These are phyloP conservation scores for Ophiostoma pallidulum DNA, from an alignment of 2,329 filamentous ascomycete genomes.

Conservation along the genomic window DNA sequence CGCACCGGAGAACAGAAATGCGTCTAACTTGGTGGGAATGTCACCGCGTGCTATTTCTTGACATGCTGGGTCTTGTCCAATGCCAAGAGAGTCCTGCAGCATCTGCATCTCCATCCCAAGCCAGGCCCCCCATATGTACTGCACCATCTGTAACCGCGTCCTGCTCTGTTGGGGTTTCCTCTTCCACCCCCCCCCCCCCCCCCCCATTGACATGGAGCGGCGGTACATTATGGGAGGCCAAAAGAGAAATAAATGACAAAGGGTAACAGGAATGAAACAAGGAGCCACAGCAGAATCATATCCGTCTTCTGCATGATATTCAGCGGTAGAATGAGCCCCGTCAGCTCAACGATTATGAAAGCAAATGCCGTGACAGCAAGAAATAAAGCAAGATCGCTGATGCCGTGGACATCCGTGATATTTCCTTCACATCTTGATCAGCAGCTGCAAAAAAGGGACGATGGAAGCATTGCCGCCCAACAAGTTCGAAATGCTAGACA, in stretches of 20 bases:
- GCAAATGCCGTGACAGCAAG: background rate
- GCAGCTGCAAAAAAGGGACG: slow-evolving; percentile 3
- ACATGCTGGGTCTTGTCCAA: too few relatives aligned
- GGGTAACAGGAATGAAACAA: slow-evolving; percentile 4
- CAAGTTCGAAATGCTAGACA: background rate
- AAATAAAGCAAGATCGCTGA: background rate
- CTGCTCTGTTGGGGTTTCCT: too few relatives aligned
- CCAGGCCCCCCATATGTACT: too few relatives aligned
- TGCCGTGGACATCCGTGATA: background rate
- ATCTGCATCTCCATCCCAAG: too few relatives aligned
- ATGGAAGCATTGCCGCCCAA: background rate
- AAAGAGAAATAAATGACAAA: background rate
- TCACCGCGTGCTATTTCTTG: too few relatives aligned
- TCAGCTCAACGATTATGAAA: background rate
- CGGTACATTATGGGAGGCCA: background rate
- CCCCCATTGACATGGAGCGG: background rate
- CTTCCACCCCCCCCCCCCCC: too few relatives aligned
- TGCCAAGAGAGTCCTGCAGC: too few relatives aligned
- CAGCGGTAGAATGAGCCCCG: too few relatives aligned
- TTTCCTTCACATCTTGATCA: background rate
- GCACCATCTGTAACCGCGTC: too few relatives aligned
- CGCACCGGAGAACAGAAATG: too few relatives aligned
- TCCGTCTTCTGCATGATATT: too few relatives aligned
- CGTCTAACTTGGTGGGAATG: too few relatives aligned
- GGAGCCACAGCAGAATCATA: background rate